A percentile compares a stretch with the other conserved stretches of the same genome.
These are phyloP conservation scores for Penicillium palitans DNA, from an alignment of 2,329 filamentous ascomycete species.

Conservation along the genomic window DNA sequence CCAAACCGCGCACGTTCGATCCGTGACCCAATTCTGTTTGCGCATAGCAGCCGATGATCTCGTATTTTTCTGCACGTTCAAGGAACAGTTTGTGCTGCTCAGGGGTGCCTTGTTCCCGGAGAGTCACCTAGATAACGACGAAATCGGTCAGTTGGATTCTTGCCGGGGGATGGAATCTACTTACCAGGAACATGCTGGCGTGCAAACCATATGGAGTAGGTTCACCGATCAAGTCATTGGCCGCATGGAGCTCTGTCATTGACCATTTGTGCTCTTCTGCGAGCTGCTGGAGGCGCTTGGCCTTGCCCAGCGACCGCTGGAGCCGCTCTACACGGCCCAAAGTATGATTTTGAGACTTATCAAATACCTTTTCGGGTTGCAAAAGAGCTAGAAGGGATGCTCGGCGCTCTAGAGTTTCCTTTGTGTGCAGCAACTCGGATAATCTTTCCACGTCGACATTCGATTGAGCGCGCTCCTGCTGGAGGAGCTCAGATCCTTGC, in stretches of 20 bases:
- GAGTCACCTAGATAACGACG: conserved; percentile 55
- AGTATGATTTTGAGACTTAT: conserved; percentile 78
- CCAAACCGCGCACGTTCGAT: conserved; percentile 71
- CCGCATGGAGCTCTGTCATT: conserved; percentile 62
- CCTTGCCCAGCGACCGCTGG: conserved; percentile 67
- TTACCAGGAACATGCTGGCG: conserved; percentile 66
- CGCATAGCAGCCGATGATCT: conserved; percentile 76
- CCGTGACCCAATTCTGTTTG: conserved; percentile 80
- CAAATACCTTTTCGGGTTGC: conserved; percentile 67
- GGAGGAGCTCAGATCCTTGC: conserved; percentile 68
- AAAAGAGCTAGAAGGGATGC: conserved; percentile 64
- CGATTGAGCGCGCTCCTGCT: conserved; percentile 67
- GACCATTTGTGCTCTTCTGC: conserved; percentile 67
- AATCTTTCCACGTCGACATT: conserved; percentile 67
- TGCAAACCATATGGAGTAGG: conserved; percentile 73
- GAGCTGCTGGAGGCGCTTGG: conserved; percentile 68
- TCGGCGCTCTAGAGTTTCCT: conserved; percentile 62
- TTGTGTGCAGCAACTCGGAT: conserved; percentile 68
- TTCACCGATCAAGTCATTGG: conserved; percentile 70
- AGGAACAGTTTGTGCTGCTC: conserved; percentile 74
- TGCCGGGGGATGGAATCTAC: conserved; percentile 16
- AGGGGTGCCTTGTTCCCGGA: conserved; percentile 69
- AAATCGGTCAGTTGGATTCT: conserved; percentile 12
- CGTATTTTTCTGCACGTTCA: conserved; percentile 66
- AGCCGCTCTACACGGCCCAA: conserved; percentile 68